These are phyloP conservation scores for Blastobotrys terrestris DNA, from an alignment of 805 yeast species.

Conservation along the genomic window DNA sequence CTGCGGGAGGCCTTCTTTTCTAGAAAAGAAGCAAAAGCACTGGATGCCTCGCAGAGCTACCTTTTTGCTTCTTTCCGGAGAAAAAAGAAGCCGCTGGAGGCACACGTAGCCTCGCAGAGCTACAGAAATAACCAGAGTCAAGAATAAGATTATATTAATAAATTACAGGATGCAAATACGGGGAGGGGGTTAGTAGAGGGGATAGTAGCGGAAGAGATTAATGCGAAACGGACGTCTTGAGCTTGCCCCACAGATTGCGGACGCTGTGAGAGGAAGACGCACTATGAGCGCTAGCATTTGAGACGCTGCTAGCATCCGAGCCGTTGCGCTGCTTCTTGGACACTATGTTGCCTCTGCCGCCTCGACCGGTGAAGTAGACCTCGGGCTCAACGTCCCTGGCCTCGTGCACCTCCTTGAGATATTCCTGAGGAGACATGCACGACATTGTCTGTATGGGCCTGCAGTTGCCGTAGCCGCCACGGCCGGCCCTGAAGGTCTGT, in stretches of 20 bases:
- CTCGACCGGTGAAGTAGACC: slow-evolving; percentile 33
- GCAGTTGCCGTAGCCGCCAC: slow-evolving; percentile 36
- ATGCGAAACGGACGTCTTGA: slow-evolving; percentile 15
- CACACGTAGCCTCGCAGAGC: too few relatives aligned
- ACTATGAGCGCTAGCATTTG: neutral
- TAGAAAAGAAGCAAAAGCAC: neutral
- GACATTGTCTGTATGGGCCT: slow-evolving; percentile 27
- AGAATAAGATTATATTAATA: neutral
- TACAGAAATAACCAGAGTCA: neutral
- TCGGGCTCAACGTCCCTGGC: slow-evolving; percentile 28
- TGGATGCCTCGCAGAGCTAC: neutral
- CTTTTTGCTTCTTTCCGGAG: too few relatives aligned
- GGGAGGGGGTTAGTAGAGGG: neutral
- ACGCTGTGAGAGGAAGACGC: slow-evolving; percentile 4
- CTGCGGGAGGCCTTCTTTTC: neutral
- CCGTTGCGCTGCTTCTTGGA: slow-evolving; percentile 1
- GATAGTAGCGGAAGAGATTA: neutral
- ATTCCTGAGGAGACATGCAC: slow-evolving; percentile 28
- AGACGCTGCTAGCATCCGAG: neutral
- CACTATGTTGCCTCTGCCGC: slow-evolving; percentile 33
- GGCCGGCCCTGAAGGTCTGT: slow-evolving; percentile 31
- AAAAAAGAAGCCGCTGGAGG: too few relatives aligned
- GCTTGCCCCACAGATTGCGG: slow-evolving; percentile 11
- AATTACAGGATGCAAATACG: neutral
- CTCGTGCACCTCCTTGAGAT: slow-evolving; percentile 28